Percentiles rank a stretch among this genome's conserved stretches.
These are phyloP conservation scores for Polytolypa hystricis DNA, from an alignment of 2,329 filamentous ascomycete genomes.

Conservation along the genomic window DNA sequence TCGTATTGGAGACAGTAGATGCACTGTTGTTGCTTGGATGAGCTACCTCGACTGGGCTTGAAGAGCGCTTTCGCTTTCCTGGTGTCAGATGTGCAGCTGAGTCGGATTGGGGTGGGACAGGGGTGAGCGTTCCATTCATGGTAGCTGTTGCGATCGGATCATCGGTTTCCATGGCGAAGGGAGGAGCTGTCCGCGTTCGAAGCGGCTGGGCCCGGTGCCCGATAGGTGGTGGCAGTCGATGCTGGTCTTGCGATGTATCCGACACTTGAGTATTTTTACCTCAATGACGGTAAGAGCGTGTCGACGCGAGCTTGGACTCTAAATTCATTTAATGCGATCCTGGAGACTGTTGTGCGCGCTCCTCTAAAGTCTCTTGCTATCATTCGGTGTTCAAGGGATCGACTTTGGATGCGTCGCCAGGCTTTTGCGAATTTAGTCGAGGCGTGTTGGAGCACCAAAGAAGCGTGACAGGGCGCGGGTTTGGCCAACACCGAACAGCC, in stretches of 20 bases:
- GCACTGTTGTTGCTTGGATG: constrained; percentile 17
- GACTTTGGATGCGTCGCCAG: constrained; percentile 2
- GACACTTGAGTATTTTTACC: constrained; percentile 1
- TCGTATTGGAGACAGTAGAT: constrained; percentile 8
- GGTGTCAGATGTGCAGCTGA: constrained; percentile 22
- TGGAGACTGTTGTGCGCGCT: background rate
- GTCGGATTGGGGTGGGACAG: constrained; percentile 17
- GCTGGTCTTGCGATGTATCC: too few species aligned
- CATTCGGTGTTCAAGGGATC: too few species aligned
- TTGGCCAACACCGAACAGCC: background rate
- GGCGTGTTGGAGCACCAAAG: background rate
- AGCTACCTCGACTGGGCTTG: constrained; percentile 22
- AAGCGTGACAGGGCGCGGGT: constrained; percentile 3
- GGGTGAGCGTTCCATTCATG: constrained; percentile 25
- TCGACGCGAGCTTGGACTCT: background rate
- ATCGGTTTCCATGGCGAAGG: constrained; percentile 18
- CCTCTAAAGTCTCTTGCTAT: background rate
- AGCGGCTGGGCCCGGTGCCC: background rate
- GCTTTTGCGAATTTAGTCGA: constrained; percentile 5
- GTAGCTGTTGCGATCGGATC: constrained; percentile 20
- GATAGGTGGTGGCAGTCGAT: background rate
- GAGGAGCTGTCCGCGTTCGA: background rate
- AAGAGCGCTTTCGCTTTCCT: constrained; percentile 32
- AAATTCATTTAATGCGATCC: constrained; percentile 4
- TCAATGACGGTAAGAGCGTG: background rate